phyloP scores from a whole-genome alignment of 345 rosid genomes.

The Moringa oleifera region DNA sequence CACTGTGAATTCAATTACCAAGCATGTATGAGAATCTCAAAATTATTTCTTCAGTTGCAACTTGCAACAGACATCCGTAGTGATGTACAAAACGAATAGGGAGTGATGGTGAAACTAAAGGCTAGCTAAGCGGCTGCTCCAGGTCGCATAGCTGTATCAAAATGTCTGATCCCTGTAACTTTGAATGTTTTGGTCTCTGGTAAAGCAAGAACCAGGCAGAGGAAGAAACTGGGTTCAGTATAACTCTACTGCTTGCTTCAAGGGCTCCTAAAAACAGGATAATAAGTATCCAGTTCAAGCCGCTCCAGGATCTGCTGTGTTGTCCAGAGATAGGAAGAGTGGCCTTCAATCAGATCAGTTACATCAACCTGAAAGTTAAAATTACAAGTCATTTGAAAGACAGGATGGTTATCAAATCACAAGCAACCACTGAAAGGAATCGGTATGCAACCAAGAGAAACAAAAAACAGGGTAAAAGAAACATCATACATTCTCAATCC shows the following conservation, averaged over 20 bases:
- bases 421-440: neutral
- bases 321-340: slow-evolving; percentile 84
- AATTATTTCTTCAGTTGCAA: too few relatives aligned
- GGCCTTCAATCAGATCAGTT: slow-evolving; percentile 76
- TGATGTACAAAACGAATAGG: too few relatives aligned
- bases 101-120: too few relatives aligned
- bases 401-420: neutral
- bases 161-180: neutral
- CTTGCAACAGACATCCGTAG: too few relatives aligned
- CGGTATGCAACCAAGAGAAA: neutral
- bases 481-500: slow-evolving; percentile 82
- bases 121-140: too few relatives aligned
- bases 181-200: neutral
- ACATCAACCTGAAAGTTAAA: slow-evolving; percentile 59
- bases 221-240: neutral
- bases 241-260: neutral
- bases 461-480: neutral
- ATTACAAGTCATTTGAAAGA: neutral
- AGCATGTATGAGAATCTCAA: too few relatives aligned
- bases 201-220: neutral
- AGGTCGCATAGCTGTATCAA: neutral
- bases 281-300: slow-evolving; percentile 79
- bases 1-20: too few relatives aligned
- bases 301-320: slow-evolving; percentile 64
- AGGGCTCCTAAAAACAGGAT: slow-evolving; percentile 55